Conservation (phyloP, 495 filamentous ascomycete species). For the Hypoxylon rickii region DNA sequence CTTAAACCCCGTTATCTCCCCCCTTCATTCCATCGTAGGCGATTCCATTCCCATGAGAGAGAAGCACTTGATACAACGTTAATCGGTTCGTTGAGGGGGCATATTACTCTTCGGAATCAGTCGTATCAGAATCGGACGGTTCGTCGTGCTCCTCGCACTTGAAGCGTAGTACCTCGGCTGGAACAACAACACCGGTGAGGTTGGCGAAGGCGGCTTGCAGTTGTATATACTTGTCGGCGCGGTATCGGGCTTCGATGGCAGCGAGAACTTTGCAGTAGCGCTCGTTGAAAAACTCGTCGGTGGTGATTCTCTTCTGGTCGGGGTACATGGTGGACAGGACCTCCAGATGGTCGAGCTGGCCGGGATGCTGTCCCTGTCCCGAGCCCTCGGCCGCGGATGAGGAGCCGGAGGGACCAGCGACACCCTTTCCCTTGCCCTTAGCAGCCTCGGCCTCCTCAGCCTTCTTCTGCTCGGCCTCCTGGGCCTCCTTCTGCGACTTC, state of each 20-base stretch:
- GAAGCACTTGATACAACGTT: no score
- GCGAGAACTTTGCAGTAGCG: conserved; percentile 40
- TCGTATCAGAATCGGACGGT: no score
- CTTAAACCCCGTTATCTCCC: no score
- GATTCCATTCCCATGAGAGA: no score
- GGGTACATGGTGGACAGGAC: not conserved
- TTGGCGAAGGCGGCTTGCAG: conserved; percentile 44
- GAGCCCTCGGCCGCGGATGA: not conserved
- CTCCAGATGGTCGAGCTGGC: not conserved
- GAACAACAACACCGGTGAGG: conserved; percentile 39
- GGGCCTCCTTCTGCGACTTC: not conserved
- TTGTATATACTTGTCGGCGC: conserved; percentile 37
- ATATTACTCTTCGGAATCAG: no score
- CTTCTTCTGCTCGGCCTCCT: not conserved
- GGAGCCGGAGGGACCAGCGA: not conserved
- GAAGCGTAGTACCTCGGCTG: not conserved
- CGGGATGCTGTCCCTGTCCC: no score
- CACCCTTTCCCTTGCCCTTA: no score
- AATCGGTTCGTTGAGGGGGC: no score
- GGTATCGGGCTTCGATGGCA: conserved; percentile 31
- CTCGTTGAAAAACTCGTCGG: conserved; percentile 34
- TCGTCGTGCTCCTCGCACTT: not conserved
- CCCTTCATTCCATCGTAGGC: no score
- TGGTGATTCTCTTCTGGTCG: conserved; percentile 10
- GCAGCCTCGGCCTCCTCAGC: not conserved